phyloP scores from a whole-genome alignment of 202 grass and related monocot genomes.

The Schoenoplectus tabernaemontani region DNA sequence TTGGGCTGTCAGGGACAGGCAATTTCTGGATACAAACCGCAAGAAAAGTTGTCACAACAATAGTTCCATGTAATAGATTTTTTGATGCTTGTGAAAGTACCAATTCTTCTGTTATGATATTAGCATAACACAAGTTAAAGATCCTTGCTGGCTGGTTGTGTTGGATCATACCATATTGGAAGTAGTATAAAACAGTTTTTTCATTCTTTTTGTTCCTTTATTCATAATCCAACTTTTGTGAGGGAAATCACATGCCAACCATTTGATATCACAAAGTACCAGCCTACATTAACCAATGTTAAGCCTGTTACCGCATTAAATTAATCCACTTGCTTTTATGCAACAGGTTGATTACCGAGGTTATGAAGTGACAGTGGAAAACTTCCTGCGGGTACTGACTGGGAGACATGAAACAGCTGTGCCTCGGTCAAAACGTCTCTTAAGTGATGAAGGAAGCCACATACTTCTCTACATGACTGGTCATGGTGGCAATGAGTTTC shows the following conservation, averaged over 20 bases:
- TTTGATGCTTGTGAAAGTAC: neutral
- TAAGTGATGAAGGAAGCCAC: conserved; percentile 99
- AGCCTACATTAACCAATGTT: neutral
- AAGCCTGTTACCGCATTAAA: neutral
- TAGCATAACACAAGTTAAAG: neutral
- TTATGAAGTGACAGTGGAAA: conserved; percentile 97
- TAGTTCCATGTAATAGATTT: neutral
- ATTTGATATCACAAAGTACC: neutral
- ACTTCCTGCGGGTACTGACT: conserved; percentile 77
- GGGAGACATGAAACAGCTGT: conserved; percentile 73
- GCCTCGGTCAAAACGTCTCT: conserved; percentile 84
- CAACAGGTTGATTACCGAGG: conserved; percentile 90
- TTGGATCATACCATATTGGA: neutral
- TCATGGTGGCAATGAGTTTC: conserved; percentile 94
- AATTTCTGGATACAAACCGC: neutral
- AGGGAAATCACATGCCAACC: neutral
- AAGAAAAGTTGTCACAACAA: neutral
- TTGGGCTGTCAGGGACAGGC: neutral
- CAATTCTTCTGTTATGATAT: neutral
- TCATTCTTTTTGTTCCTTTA: neutral
- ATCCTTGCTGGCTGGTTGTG: neutral
- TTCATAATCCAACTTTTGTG: neutral
- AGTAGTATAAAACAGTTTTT: neutral
- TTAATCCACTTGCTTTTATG: neutral
- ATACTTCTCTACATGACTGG: conserved; percentile 98